Evolutionary conservation across 2,329 filamentous ascomycete species (phyloP), one percentile per base, ranked within the genome.

Genomic region (Spiromastix sp.): DNA sequence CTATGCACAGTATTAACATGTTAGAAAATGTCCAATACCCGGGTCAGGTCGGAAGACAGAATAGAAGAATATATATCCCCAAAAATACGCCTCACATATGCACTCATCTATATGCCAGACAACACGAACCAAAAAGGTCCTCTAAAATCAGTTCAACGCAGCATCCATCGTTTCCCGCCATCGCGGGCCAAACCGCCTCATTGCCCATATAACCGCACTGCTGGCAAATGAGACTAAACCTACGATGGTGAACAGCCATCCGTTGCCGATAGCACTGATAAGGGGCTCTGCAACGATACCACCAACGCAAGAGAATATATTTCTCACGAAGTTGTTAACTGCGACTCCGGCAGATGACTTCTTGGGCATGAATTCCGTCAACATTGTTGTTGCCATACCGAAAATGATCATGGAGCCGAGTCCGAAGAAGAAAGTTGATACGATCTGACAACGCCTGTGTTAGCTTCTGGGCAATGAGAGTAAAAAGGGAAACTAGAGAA

Each of bases 321-420:
- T 91, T 31, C 84, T 67, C 34, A 84, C 67, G 49, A 89, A 84
- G 52, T 89, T 89, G 57, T 89, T 87, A 28, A 87, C 66, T 0
- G 84, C 85, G 3, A 89, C 81, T 1, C 82, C 83, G 8, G 73
- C 73, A 3, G 77, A 81, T 32, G 78, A 79, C 42, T 71, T 69
- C 27, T 74, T 70, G 10, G 81, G 81, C 68, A 89, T 79, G 51
- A 89, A 86, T 51, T 91, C 84, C 0, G 84, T 89, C 45, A 91
- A 64, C 81, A 91, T 86, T 0, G 85, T 91, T 0, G 82, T 86
- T 0, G 74, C 68, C 46, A 76, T 71, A 32, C 74, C 71, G 59
- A 84, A 86, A 19, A 86, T 77, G 3, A 91, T 67, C 85, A 93
- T 91, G 20, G 72, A 79, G 2, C 80, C 79, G 3, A 82, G 47